Evolutionary conservation across 306 rosid genomes (phyloP).

Genomic region (Cicer yamashitae): DNA sequence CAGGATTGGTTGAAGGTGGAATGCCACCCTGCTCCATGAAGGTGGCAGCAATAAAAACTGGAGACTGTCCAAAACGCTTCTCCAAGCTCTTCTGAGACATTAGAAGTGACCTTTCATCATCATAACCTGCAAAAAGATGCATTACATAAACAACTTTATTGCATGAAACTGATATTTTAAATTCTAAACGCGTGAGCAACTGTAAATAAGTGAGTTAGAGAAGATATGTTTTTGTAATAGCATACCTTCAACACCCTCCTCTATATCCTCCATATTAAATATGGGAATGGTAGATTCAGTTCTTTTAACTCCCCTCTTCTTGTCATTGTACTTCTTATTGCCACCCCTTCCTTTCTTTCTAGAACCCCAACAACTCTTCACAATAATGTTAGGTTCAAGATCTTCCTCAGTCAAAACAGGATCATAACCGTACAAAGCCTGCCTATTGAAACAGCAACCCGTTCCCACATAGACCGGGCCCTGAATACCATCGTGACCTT

Average conservation of each 20-base stretch:
- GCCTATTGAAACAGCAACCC: conserved; percentile 99
- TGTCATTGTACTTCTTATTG: conserved; percentile 84
- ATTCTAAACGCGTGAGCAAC: neutral
- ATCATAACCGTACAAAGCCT: conserved; percentile 96
- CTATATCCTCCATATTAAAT: conserved; percentile 94
- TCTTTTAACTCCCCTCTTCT: conserved; percentile 78
- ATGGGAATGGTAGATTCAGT: conserved; percentile 93
- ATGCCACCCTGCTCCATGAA: conserved; percentile 98
- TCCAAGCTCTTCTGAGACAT: conserved; percentile 94
- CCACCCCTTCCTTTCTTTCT: conserved; percentile 75
- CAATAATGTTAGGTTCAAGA: conserved; percentile 85
- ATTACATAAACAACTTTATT: conserved; percentile 9
- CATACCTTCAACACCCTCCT: conserved; percentile 97
- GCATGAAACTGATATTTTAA: neutral
- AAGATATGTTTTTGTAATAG: conserved; percentile 33
- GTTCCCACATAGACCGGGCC: conserved; percentile 99
- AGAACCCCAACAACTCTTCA: conserved; percentile 98
- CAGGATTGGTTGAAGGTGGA: conserved; percentile 95
- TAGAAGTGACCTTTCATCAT: conserved; percentile 93
- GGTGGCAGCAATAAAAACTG: conserved; percentile 96
- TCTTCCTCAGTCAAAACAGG: conserved; percentile 93
- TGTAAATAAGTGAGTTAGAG: too few relatives aligned
- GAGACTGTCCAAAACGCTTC: conserved; percentile 99
- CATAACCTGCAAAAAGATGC: conserved; percentile 71
- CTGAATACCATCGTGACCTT: conserved; percentile 95